Evolutionary conservation across 106 monocot genomes (phyloP).

Genomic region (Dactylorhiza incarnata): DNA sequence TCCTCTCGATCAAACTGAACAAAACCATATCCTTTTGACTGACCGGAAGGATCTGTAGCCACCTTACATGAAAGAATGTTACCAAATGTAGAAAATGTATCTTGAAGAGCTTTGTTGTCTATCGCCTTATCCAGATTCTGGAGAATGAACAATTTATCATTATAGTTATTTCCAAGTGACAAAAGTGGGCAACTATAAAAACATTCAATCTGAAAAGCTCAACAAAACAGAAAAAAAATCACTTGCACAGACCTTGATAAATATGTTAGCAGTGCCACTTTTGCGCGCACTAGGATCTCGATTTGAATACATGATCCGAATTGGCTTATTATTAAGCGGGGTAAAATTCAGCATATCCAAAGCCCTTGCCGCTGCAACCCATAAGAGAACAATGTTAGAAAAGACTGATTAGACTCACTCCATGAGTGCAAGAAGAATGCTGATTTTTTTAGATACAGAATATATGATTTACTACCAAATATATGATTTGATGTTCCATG

Average conservation of each 20-base stretch:
- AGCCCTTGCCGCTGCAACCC: conserved; percentile 26
- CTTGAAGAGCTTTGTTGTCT: conserved; percentile 32
- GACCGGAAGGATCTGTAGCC: conserved; percentile 49
- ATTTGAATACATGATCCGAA: conserved; percentile 46
- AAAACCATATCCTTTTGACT: conserved; percentile 66
- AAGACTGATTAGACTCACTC: background rate
- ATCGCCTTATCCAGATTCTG: conserved; percentile 46
- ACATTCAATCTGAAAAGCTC: background rate
- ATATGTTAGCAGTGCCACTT: conserved; percentile 50
- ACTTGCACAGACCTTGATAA: conserved; percentile 27
- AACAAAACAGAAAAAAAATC: background rate
- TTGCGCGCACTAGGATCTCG: conserved; percentile 32
- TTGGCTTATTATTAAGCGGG: conserved; percentile 45
- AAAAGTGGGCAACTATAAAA: background rate
- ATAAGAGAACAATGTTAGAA: background rate
- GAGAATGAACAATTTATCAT: background rate
- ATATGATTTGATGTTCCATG: background rate
- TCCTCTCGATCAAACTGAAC: conserved; percentile 58
- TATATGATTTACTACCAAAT: background rate
- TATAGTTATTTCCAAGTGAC: background rate
- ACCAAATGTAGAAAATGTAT: conserved; percentile 60
- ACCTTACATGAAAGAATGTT: conserved; percentile 59
- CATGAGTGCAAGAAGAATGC: background rate
- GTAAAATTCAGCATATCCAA: conserved; percentile 44
- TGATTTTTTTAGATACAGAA: background rate